phyloP scores from a whole-genome alignment of 306 rosid species.

The Lathyrus sativus region DNA sequence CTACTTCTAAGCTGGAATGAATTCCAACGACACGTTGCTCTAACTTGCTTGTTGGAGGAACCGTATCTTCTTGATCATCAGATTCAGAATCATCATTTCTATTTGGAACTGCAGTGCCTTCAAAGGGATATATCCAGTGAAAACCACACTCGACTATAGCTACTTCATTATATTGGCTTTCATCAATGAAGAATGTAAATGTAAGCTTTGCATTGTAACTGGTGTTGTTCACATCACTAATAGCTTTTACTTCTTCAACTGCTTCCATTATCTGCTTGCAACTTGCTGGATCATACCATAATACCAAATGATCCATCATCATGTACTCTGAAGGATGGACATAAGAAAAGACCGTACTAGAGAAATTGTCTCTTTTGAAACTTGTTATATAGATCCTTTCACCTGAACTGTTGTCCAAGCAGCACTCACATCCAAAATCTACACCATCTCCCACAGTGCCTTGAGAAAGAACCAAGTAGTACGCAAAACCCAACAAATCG shows the following conservation, averaged over 20 bases:
- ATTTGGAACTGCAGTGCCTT: background rate
- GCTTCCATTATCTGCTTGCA: background rate
- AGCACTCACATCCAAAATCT: constrained; percentile 27
- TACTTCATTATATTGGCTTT: background rate
- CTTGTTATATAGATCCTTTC: background rate
- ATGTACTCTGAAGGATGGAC: background rate
- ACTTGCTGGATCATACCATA: background rate
- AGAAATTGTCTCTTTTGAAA: background rate
- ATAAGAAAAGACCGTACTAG: background rate
- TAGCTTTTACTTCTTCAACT: background rate
- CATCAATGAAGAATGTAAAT: constrained; percentile 21
- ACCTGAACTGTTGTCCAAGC: background rate
- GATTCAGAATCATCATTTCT: background rate
- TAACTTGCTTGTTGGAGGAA: too few relatives aligned
- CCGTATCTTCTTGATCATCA: background rate
- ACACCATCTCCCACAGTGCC: fast-evolving
- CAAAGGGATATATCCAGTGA: background rate
- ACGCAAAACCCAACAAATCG: constrained; percentile 8
- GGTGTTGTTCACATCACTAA: background rate
- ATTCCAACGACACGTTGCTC: too few relatives aligned
- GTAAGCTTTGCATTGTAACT: constrained; percentile 7
- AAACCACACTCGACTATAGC: constrained; percentile 29
- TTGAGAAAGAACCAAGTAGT: constrained; percentile 26
- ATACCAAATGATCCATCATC: constrained; percentile 11
- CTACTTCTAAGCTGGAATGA: too few relatives aligned